Conservation (phyloP, 2,329 filamentous ascomycete genomes). For the Plectosphaerella plurivora region DNA sequence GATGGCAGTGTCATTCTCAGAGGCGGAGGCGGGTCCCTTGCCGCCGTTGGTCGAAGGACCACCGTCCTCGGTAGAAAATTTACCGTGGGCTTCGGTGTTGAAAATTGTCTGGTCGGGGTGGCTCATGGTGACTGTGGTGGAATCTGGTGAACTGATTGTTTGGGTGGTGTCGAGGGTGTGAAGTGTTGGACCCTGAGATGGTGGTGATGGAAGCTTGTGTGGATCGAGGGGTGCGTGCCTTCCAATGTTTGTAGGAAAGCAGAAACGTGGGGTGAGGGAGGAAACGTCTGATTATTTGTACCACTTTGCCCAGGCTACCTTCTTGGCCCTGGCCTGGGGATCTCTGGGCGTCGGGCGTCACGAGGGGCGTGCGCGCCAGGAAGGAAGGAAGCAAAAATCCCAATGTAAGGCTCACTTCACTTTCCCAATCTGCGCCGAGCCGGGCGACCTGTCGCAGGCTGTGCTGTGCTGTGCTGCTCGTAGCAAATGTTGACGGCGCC, state of each 20-base stretch:
- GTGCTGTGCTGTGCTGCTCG: neutral
- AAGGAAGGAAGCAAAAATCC: neutral
- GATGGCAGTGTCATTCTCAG: neutral
- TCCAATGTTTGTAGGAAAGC: neutral
- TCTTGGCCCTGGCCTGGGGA: neutral
- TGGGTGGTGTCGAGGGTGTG: neutral
- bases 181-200: neutral
- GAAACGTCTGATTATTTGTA: neutral
- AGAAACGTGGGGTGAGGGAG: neutral
- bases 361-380: neutral
- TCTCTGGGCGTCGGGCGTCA: neutral
- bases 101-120: neutral
- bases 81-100: neutral
- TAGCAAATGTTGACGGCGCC: neutral
- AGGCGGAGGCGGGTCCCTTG: neutral
- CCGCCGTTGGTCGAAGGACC: neutral
- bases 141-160: neutral
- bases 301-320: neutral
- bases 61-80: neutral
- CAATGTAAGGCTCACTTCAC: neutral
- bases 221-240: neutral
- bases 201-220: neutral
- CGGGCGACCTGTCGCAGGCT: neutral
- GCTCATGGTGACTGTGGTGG: neutral
- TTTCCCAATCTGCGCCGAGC: neutral